Evolutionary conservation across 768 basidiomycete species (phyloP), one percentile per base, ranked within the genome.

Genomic region (Boletus barrowsii): DNA sequence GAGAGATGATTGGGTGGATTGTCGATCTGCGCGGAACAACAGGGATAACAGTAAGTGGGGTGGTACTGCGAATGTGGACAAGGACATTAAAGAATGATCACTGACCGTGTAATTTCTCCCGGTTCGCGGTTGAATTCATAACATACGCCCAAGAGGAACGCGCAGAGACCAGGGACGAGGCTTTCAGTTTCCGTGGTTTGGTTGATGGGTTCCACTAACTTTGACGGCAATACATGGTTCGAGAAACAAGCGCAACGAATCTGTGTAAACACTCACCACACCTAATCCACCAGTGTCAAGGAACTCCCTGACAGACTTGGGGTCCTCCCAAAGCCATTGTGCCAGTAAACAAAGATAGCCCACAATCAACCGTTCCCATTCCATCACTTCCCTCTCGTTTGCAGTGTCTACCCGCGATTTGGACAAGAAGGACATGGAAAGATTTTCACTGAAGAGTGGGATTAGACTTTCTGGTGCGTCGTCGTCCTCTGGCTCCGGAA

Each of bases 311-410:
- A 97, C 93, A 0, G 90, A 87, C 49, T 78, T 81, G 0, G 94
- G 86, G 62, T 97, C 95, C 63, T 98, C 96, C 95, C 95, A 99
- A 8, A 97, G 76, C 97, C 97, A 99, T 57, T 94, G 92, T 5
- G 83, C 79, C 32, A 99, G 77, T 50, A 97, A 69, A 45, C 83
- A 82, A 35, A 98, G 75, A 65, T 98, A 96, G 0, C 86, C 89
- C 9, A 91, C 84, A 63, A 94, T 86, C 44, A 96, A 75, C 54
- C 93, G 79, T 57, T 93, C 93, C 93, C 94, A 98, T 63, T 97
- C 95, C 46, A 88, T 76, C 14, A 83, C 79, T 62, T 95, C 91
- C 42, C 78, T 77, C 37, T 83, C 83, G 60, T 87, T 77, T 11
- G 83, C 75, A 13, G 33, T 8, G 13, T 72, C 67, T 13, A 62